Evolutionary conservation across 176 grass and related monocot species (phyloP).

Genomic region (Urochloa ruziziensis): DNA sequence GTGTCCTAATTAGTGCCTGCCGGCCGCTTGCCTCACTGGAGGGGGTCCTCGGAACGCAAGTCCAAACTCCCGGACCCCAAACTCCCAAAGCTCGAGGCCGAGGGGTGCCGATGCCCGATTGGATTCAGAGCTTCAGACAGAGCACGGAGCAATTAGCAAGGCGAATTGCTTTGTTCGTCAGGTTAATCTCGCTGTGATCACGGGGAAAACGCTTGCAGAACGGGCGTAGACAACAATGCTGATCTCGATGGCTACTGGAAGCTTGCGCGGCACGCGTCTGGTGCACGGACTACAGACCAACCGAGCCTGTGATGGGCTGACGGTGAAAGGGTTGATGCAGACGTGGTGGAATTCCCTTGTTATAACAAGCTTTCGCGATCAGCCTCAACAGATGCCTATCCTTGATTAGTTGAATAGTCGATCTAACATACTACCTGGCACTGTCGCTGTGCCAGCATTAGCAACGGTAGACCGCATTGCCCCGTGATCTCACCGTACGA

Average conservation of each 20-base stretch:
- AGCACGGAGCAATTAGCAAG: neutral
- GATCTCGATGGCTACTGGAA: neutral
- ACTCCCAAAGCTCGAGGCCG: no score
- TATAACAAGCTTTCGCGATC: neutral
- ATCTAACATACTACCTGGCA: neutral
- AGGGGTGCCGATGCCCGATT: no score
- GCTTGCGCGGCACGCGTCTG: neutral
- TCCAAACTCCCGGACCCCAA: neutral
- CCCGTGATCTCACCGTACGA: neutral
- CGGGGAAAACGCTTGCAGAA: neutral
- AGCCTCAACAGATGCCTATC: neutral
- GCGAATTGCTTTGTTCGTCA: neutral
- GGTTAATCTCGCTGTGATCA: neutral
- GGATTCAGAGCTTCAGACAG: no score
- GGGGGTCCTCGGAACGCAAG: neutral
- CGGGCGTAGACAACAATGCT: neutral
- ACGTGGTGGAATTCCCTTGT: neutral
- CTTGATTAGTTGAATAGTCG: neutral
- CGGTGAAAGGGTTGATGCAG: neutral
- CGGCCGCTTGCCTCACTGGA: neutral
- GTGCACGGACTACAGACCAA: neutral
- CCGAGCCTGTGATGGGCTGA: neutral
- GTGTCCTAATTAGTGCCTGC: conserved; percentile 14
- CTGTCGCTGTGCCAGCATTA: neutral
- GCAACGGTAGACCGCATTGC: neutral